Base-by-base conservation (phyloP, 306 rosid genomes). In the Inga oerstediana region DNA sequence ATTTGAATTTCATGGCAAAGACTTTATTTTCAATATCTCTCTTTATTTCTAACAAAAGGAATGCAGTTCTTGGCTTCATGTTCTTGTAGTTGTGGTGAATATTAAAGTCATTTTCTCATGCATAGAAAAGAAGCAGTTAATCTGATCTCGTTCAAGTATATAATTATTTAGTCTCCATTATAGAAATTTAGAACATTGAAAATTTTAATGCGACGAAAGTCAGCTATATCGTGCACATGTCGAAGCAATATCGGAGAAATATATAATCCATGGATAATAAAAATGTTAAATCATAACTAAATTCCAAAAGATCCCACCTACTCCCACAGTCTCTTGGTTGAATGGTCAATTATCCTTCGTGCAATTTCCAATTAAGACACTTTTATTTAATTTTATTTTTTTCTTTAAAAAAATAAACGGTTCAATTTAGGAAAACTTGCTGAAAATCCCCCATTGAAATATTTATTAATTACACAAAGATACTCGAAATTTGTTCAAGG, bases 131-230 rank as follows among this genome's bases (percentile, higher is more conserved):
- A 54, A 54, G 11, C 11, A 52, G 59, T 7, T 17, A 16, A 52
- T 15, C 1, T 17, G 59, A 9, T 17, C 59, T 17, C 59, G n/a
- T 17, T 52, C 59, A 52, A 52, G 59, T 52, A 5, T 56, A n/a
- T 56, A 8, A n/a, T 3, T 3, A 59, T 58, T 3, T 3, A 59
- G 66, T 59, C 66, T 9, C 32, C 66, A 22, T 59, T 59, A 59
- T 22, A 59, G 66, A 59, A 59, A 59, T 59, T 59, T 10, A 61
- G 75, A 72, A 46, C 79, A 68, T 75, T 58, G 72, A 85, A 34
- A 77, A 46, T 35, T 30, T 3, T 58, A 54, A 46, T 76, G 17
- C 3, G 72, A 68, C 35, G 20, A 77, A 88, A 88, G 87, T 88
- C 87, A 88, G 75, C 7, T 17, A 24, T 64, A 52, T 69, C 82